These are phyloP conservation scores for Eucalyptus globulus DNA, from an alignment of 345 rosid species.

Conservation along the genomic window DNA sequence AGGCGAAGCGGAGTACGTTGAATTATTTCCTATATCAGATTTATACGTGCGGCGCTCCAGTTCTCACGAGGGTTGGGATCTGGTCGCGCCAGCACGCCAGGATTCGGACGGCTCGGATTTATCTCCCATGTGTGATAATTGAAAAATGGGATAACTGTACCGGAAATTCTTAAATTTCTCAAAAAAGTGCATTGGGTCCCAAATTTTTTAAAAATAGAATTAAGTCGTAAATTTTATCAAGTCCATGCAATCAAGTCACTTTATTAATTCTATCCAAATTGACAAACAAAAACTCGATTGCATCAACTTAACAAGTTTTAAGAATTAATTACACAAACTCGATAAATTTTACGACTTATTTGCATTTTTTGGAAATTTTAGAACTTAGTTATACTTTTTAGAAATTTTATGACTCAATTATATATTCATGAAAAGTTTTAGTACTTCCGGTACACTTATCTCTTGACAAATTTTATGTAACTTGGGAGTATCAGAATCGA, in stretches of 20 bases:
- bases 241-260: rapidly evolving
- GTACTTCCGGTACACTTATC: no score
- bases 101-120: background rate
- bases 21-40: background rate
- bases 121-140: rapidly evolving
- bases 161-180: background rate
- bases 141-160: background rate
- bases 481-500: background rate
- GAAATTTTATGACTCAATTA: rapidly evolving
- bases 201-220: no score
- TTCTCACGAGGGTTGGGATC: background rate
- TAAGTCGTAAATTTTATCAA: rapidly evolving
- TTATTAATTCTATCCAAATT: no score
- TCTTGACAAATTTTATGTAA: background rate
- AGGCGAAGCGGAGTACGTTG: background rate
- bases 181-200: background rate
- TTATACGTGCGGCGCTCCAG: background rate
- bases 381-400: rapidly evolving
- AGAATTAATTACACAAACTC: no score
- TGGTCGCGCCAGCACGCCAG: background rate
- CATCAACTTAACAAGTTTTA: rapidly evolving
- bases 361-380: no score
- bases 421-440: no score
- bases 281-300: no score
- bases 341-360: rapidly evolving